Percentiles rank a stretch among this genome's conserved stretches.
phyloP scores from a whole-genome alignment of 208 protist species.

The Leptomonas seymouri region DNA sequence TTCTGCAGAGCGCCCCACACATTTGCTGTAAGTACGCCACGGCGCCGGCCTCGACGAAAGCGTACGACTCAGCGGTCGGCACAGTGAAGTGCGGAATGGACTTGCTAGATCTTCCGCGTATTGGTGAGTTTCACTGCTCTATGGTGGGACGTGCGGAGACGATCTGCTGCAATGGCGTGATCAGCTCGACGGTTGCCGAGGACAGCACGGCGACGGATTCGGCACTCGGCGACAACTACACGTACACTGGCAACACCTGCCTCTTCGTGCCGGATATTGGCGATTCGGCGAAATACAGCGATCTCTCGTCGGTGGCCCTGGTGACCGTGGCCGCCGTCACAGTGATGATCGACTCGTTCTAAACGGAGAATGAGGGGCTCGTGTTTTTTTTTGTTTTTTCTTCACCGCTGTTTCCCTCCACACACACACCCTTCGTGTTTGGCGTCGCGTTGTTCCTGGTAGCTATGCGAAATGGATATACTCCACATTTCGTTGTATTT shows the following conservation, averaged over 20 bases:
- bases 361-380: neutral
- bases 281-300: neutral
- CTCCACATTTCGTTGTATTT: too few species aligned
- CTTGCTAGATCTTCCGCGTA: constrained; percentile 18
- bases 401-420: neutral
- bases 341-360: neutral
- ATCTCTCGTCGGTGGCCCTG: neutral
- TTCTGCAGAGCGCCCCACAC: constrained; percentile 3
- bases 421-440: too few species aligned
- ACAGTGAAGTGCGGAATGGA: constrained; percentile 9
- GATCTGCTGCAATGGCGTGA: constrained; percentile 30
- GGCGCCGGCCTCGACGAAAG: neutral
- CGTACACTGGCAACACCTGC: constrained; percentile 21
- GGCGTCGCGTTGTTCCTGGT: too few species aligned
- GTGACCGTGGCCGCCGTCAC: neutral
- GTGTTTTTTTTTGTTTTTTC: neutral
- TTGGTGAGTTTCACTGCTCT: constrained; percentile 25
- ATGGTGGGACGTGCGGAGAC: neutral
- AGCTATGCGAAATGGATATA: too few species aligned
- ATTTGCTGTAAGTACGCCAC: constrained; percentile 29
- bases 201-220: neutral
- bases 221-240: constrained; percentile 3
- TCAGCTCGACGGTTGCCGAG: neutral
- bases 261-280: neutral
- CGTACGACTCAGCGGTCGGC: neutral